Evolutionary conservation across 1,284 basidiomycete genomes (phyloP).

Genomic region (Microbotryum lychnidis-dioicae): DNA sequence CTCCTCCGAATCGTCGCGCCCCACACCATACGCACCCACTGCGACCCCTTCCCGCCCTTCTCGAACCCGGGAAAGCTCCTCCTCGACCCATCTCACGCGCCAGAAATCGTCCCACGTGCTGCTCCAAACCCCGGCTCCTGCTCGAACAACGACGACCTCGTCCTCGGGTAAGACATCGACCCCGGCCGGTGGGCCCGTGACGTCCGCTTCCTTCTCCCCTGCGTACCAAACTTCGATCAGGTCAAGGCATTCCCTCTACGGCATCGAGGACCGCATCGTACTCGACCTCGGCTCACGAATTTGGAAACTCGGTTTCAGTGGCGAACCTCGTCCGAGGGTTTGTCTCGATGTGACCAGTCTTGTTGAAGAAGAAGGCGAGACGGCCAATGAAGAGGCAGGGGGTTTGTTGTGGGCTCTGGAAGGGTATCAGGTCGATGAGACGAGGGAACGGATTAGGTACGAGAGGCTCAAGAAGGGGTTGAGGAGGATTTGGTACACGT

Average conservation of each 20-base stretch:
- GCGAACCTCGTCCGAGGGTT: constrained; percentile 73
- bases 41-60: no score
- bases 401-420: constrained; percentile 18
- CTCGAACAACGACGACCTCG: no score
- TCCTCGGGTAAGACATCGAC: no score
- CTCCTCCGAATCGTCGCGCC: no score
- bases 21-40: no score
- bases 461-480: constrained; percentile 59
- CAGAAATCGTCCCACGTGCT: no score
- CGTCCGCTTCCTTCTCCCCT: no score
- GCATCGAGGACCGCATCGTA: constrained; percentile 74
- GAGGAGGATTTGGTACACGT: constrained; percentile 76
- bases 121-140: no score
- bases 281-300: constrained; percentile 73
- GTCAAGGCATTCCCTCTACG: constrained; percentile 54
- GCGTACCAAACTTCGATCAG: no score
- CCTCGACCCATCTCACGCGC: no score
- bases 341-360: constrained; percentile 46
- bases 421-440: constrained; percentile 16
- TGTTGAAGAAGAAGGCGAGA: constrained; percentile 6
- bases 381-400: neutral
- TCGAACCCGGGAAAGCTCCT: no score
- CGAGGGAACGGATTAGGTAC: constrained; percentile 39
- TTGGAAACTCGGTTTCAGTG: constrained; percentile 84
- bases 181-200: no score